These are phyloP conservation scores for Leccinum aurantiacum DNA, from an alignment of 768 basidiomycete genomes.

Conservation along the genomic window DNA sequence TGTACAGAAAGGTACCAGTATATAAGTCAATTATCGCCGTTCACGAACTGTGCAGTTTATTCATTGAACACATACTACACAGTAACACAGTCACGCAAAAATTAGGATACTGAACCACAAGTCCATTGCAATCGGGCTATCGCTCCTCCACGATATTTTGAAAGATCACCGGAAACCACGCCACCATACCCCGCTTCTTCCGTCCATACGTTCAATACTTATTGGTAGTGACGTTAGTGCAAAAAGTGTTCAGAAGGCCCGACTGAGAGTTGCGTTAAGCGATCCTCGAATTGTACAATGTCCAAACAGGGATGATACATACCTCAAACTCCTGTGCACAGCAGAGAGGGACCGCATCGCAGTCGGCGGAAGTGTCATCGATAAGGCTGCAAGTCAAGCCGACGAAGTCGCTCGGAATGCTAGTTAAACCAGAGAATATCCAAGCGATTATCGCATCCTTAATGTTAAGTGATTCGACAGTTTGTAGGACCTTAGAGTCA, in stretches of 20 bases:
- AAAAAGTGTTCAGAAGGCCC: not conserved
- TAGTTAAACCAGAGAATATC: not conserved
- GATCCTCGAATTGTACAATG: not conserved
- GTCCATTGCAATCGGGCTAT: not conserved
- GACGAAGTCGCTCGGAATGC: not conserved
- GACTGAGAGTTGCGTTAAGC: not conserved
- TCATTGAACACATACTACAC: too few species aligned
- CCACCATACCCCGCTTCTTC: not conserved
- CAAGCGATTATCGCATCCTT: not conserved
- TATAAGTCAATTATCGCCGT: too few species aligned
- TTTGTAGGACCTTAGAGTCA: not conserved
- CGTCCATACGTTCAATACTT: not conserved
- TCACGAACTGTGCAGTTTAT: not conserved
- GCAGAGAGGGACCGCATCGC: not conserved
- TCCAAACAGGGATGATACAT: not conserved
- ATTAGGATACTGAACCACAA: not conserved
- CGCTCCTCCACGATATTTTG: not conserved
- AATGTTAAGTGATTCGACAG: not conserved
- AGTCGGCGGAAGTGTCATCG: not conserved
- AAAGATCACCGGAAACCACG: not conserved
- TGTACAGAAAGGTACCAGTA: too few species aligned
- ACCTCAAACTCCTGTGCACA: not conserved
- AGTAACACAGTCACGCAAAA: too few species aligned
- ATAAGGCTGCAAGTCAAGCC: not conserved
- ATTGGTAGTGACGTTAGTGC: not conserved